These are phyloP conservation scores for Sphaerulina vaccinii DNA, from an alignment of 2,329 filamentous ascomycete genomes.

Conservation along the genomic window DNA sequence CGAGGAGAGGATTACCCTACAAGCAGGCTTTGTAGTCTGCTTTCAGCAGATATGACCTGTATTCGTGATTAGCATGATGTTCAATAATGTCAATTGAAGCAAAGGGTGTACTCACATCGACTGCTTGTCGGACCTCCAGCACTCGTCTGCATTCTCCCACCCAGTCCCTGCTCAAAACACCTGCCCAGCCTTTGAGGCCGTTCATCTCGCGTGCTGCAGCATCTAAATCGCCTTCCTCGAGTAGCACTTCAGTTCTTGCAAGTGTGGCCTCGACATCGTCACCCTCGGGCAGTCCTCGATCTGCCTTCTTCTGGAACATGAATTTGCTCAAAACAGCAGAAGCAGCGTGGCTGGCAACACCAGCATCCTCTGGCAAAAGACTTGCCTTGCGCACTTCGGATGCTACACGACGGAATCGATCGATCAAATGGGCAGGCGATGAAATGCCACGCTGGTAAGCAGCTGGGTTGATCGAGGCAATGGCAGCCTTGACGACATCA, in stretches of 20 bases:
- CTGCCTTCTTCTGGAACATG: constrained; percentile 80
- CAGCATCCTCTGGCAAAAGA: constrained; percentile 87
- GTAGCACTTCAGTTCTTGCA: constrained; percentile 79
- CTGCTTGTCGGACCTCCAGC: constrained; percentile 90
- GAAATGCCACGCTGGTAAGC: constrained; percentile 92
- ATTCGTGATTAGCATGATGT: constrained; percentile 3
- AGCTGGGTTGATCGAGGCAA: constrained; percentile 90
- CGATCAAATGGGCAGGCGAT: constrained; percentile 79
- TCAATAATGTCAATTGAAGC: too few relatives aligned
- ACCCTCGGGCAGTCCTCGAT: constrained; percentile 68
- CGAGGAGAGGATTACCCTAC: constrained; percentile 59
- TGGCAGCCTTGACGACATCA: constrained; percentile 80
- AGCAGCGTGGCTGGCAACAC: constrained; percentile 89
- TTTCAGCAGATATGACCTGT: constrained; percentile 85
- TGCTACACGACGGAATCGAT: constrained; percentile 92
- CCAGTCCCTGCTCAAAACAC: constrained; percentile 93
- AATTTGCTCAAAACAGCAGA: constrained; percentile 88
- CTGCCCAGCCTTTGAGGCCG: constrained; percentile 86
- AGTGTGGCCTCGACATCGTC: constrained; percentile 93
- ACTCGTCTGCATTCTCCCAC: constrained; percentile 85
- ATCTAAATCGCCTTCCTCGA: constrained; percentile 93
- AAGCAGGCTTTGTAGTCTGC: constrained; percentile 80
- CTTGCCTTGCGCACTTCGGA: constrained; percentile 91
- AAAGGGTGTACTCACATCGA: constrained; percentile 69
- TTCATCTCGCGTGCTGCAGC: constrained; percentile 94